These are phyloP conservation scores for Thinopyrum elongatum DNA, from an alignment of 176 grass and related monocot species.

Conservation along the genomic window DNA sequence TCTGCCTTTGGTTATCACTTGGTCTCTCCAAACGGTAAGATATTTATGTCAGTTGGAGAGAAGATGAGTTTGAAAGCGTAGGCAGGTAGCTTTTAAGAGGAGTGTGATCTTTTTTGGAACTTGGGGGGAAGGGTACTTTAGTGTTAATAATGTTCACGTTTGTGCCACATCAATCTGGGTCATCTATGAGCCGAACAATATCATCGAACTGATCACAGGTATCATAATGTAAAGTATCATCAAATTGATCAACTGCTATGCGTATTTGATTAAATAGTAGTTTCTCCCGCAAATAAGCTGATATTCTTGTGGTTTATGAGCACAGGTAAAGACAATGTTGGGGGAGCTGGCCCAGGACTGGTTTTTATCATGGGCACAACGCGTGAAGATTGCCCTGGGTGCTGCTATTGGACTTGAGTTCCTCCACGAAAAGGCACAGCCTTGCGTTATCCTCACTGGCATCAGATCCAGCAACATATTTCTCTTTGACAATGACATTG, in stretches of 20 bases:
- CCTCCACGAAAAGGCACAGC: conserved; percentile 68
- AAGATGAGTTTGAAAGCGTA: too few relatives aligned
- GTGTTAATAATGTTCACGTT: too few relatives aligned
- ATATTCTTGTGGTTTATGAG: background rate
- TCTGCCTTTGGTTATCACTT: too few relatives aligned
- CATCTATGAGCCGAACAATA: too few relatives aligned
- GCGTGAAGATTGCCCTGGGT: conserved; percentile 54
- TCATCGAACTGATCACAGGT: too few relatives aligned
- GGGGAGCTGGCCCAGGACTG: conserved; percentile 56
- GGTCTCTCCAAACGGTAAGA: too few relatives aligned
- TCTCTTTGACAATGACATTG: conserved; percentile 1
- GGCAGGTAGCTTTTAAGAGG: too few relatives aligned
- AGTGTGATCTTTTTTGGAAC: too few relatives aligned
- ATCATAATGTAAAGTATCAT: background rate
- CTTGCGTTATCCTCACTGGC: conserved; percentile 64
- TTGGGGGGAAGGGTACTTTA: too few relatives aligned
- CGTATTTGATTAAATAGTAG: background rate
- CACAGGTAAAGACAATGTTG: conserved; percentile 62
- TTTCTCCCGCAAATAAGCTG: background rate
- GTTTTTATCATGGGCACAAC: conserved; percentile 58
- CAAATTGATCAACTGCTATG: background rate
- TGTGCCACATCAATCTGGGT: too few relatives aligned
- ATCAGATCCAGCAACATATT: conserved; percentile 83
- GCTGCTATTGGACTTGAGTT: conserved; percentile 66
- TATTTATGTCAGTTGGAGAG: too few relatives aligned